Evolutionary conservation across 1,139 yeast species (phyloP).

Genomic region (Blastobotrys ciferrii): DNA sequence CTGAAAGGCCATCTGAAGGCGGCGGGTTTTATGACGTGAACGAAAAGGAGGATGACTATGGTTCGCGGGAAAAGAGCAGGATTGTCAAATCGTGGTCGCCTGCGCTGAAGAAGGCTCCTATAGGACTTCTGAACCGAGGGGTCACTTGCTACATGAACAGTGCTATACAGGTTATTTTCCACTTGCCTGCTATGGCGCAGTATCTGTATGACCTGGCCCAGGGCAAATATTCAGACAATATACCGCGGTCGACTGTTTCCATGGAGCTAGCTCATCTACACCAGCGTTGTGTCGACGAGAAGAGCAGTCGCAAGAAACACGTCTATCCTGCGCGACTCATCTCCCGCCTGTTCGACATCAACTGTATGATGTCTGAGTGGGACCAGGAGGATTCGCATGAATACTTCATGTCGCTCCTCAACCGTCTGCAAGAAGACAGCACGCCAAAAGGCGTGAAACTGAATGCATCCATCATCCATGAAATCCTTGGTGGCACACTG

Average conservation of each 20-base stretch:
- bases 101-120: conserved; percentile 59
- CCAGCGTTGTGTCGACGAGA: conserved; percentile 56
- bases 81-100: conserved; percentile 56
- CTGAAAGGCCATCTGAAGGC: no score
- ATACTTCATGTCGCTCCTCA: conserved; percentile 86
- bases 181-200: conserved; percentile 86
- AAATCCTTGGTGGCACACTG: conserved; percentile 88
- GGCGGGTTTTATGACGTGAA: conserved; percentile 31
- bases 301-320: conserved; percentile 31
- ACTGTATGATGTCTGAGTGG: conserved; percentile 96
- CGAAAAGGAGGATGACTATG: conserved; percentile 33
- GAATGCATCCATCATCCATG: conserved; percentile 79
- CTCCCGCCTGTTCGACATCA: conserved; percentile 73
- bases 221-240: conserved; percentile 37
- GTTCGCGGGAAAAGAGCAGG: conserved; percentile 39
- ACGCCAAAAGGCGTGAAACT: conserved; percentile 85
- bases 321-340: conserved; percentile 69
- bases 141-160: conserved; percentile 97
- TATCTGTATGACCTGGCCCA: conserved; percentile 65
- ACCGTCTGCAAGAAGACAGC: conserved; percentile 85
- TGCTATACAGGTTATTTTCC: conserved; percentile 86
- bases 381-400: conserved; percentile 98
- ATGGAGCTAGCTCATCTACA: conserved; percentile 70
- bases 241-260: conserved; percentile 63
- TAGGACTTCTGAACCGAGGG: conserved; percentile 85